phyloP scores from a whole-genome alignment of 2,329 filamentous ascomycete genomes.

The Epichloe amarillans region DNA sequence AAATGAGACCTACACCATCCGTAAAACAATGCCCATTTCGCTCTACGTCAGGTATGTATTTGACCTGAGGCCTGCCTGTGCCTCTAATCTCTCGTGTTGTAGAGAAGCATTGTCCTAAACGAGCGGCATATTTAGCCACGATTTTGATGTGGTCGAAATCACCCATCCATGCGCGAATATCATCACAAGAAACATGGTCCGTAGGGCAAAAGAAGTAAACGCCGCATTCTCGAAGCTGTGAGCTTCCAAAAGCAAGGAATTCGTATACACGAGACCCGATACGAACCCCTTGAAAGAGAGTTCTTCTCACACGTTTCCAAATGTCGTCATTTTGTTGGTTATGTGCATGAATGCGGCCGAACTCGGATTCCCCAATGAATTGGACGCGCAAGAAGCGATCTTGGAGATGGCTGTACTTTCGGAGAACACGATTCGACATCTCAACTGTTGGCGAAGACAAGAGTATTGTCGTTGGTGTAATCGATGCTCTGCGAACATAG shows the following conservation, averaged over 20 bases:
- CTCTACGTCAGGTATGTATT: constrained; percentile 57
- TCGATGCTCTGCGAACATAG: constrained; percentile 58
- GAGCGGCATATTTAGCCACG: constrained; percentile 80
- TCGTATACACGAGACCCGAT: constrained; percentile 74
- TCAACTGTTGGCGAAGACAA: constrained; percentile 69
- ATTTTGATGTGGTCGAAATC: constrained; percentile 66
- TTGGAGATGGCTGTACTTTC: constrained; percentile 51
- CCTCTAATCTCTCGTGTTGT: constrained; percentile 67
- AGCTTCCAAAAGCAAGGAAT: constrained; percentile 90
- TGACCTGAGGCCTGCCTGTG: constrained; percentile 43
- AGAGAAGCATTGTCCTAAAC: constrained; percentile 90
- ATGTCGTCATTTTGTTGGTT: constrained; percentile 51
- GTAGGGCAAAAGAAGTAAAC: constrained; percentile 84
- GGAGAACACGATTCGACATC: constrained; percentile 74
- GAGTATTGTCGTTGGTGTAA: constrained; percentile 77
- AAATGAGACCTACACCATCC: constrained; percentile 92
- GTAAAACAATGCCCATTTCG: constrained; percentile 63
- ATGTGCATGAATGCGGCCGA: constrained; percentile 42
- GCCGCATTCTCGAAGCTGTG: constrained; percentile 81
- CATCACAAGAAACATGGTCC: constrained; percentile 50
- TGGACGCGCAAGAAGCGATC: constrained; percentile 83
- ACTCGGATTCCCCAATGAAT: constrained; percentile 67
- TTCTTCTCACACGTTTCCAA: constrained; percentile 59
- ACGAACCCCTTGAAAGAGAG: constrained; percentile 63
- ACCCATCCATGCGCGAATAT: constrained; percentile 81